These are phyloP conservation scores for Toxoplasma gondii DNA, from an alignment of 169 alveolate genomes.

Conservation along the genomic window DNA sequence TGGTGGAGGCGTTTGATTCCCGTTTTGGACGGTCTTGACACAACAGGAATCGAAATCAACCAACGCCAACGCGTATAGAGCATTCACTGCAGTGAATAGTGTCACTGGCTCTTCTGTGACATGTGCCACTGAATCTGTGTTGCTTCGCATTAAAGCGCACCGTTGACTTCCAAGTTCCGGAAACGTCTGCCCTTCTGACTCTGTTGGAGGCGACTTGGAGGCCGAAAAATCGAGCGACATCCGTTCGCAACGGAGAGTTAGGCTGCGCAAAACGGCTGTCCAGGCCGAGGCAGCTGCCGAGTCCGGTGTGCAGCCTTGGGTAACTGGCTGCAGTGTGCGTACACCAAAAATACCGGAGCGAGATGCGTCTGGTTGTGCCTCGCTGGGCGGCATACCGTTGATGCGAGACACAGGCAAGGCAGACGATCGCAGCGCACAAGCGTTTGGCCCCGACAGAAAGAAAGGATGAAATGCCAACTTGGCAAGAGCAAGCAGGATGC, in stretches of 20 bases:
- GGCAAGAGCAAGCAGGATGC: conserved; percentile 25
- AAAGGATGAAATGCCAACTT: neutral
- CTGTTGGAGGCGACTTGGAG: neutral
- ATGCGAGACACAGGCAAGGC: neutral
- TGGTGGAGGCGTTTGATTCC: no score
- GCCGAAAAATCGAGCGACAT: neutral
- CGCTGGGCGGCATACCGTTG: no score
- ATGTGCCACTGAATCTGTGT: no score
- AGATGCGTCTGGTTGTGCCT: no score
- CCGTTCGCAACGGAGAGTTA: neutral
- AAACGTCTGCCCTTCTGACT: neutral
- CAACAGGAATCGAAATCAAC: neutral
- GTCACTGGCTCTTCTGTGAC: neutral
- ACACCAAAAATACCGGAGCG: no score
- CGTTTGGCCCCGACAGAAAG: neutral
- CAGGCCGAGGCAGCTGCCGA: neutral
- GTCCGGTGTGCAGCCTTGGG: neutral
- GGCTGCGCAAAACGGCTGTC: neutral
- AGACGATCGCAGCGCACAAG: neutral
- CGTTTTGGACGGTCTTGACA: neutral
- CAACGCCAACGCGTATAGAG: conserved; percentile 16
- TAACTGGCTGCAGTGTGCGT: no score
- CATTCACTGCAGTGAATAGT: conserved; percentile 4
- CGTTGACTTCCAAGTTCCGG: no score
- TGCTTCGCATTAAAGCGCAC: no score